phyloP scores from a whole-genome alignment of 2,329 filamentous ascomycete genomes.

The Neofusicoccum parvum region DNA sequence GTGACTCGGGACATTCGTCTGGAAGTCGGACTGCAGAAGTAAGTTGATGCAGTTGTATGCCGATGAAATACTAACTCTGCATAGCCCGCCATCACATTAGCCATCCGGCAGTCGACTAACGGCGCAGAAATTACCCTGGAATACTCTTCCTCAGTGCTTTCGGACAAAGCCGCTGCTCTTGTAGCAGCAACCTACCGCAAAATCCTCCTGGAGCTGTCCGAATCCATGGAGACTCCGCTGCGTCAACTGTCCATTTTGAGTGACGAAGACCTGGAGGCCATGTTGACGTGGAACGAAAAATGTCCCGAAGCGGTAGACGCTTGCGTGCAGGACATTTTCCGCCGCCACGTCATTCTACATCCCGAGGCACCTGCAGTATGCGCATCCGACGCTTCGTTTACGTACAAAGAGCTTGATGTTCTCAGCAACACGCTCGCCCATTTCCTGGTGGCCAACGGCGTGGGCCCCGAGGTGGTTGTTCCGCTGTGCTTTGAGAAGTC shows the following conservation, averaged over 20 bases:
- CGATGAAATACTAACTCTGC: neutral
- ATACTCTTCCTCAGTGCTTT: neutral
- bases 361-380: slow-evolving; percentile 35
- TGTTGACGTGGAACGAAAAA: slow-evolving; percentile 3
- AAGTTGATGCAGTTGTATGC: neutral
- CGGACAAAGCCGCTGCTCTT: slow-evolving; percentile 1
- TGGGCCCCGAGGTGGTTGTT: slow-evolving; percentile 38
- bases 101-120: neutral
- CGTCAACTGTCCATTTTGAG: neutral
- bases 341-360: neutral
- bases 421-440: slow-evolving; percentile 33
- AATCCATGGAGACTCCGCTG: neutral
- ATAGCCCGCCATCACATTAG: neutral
- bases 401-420: slow-evolving; percentile 34
- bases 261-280: neutral
- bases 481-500: slow-evolving; percentile 79
- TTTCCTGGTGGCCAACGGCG: slow-evolving; percentile 33
- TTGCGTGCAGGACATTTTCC: slow-evolving; percentile 9
- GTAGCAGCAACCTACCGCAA: slow-evolving; percentile 2
- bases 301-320: neutral
- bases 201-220: neutral
- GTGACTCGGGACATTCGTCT: neutral
- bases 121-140: neutral
- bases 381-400: slow-evolving; percentile 36
- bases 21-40: neutral